phyloP scores from a whole-genome alignment of 1,284 basidiomycete genomes.

The Lignosus rhinocerotis region DNA sequence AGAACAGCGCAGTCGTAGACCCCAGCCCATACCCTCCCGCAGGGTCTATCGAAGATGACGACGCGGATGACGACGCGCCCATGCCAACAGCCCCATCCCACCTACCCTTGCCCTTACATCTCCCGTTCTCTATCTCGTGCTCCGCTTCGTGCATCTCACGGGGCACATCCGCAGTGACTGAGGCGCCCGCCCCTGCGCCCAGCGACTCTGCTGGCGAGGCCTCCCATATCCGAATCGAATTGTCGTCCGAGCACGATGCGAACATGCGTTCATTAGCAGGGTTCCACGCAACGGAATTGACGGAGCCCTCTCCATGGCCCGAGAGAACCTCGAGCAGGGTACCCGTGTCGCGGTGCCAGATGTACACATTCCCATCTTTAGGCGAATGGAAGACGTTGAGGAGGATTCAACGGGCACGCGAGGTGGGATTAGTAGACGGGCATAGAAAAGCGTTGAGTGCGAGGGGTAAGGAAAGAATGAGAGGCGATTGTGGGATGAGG shows the following conservation, averaged over 20 bases:
- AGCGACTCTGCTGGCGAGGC: constrained; percentile 43
- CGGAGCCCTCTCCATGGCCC: constrained; percentile 85
- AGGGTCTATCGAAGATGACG: constrained; percentile 9
- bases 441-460: neutral
- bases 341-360: constrained; percentile 92
- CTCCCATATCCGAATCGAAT: constrained; percentile 84
- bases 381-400: neutral
- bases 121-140: constrained; percentile 53
- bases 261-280: constrained; percentile 86
- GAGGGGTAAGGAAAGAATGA: neutral
- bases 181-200: neutral
- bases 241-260: constrained; percentile 90
- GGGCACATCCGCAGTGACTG: constrained; percentile 13
- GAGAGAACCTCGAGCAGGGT: constrained; percentile 79
- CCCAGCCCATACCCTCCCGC: constrained; percentile 20
- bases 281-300: constrained; percentile 98
- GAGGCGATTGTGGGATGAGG: neutral
- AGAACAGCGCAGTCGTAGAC: constrained; percentile 22
- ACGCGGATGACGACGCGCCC: constrained; percentile 12
- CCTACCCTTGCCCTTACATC: constrained; percentile 63
- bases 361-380: constrained; percentile 87
- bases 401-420: neutral
- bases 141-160: constrained; percentile 18
- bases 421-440: neutral
- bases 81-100: constrained; percentile 40